Percentiles rank a stretch among this genome's conserved stretches.
phyloP scores from a whole-genome alignment of 768 basidiomycete genomes.

The Mycena vitilis region DNA sequence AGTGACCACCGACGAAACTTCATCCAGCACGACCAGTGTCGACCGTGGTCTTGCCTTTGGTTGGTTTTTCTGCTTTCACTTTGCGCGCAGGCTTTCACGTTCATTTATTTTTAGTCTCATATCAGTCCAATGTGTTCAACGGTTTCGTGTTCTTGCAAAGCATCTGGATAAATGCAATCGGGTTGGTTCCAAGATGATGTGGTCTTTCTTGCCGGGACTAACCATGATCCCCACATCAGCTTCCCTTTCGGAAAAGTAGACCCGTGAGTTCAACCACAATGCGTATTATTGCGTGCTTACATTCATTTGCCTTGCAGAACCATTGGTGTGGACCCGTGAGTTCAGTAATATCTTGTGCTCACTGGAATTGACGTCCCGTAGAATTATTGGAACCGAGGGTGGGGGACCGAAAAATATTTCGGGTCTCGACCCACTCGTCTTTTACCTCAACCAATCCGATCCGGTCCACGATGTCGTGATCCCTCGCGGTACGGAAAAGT shows the following conservation, averaged over 20 bases:
- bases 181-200: slow-evolving; percentile 7
- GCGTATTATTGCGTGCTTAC: not conserved
- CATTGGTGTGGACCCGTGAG: slow-evolving; percentile 32
- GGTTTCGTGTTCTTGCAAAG: slow-evolving; percentile 36
- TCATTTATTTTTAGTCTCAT: slow-evolving; percentile 21
- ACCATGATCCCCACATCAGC: slow-evolving; percentile 1
- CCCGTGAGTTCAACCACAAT: slow-evolving; percentile 13
- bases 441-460: slow-evolving; percentile 24
- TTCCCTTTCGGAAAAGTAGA: slow-evolving; percentile 36
- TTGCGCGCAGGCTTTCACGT: not conserved
- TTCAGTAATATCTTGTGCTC: too few relatives aligned
- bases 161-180: slow-evolving; percentile 32
- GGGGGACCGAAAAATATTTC: slow-evolving; percentile 29
- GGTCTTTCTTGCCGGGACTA: not conserved
- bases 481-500: slow-evolving; percentile 18
- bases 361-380: too few relatives aligned
- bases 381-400: slow-evolving; percentile 27
- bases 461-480: slow-evolving; percentile 26
- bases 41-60: slow-evolving; percentile 38
- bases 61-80: not conserved
- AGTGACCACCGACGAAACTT: slow-evolving; percentile 29
- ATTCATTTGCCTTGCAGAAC: slow-evolving; percentile 6
- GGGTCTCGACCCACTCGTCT: slow-evolving; percentile 31
- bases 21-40: slow-evolving; percentile 22
- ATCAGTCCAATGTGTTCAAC: slow-evolving; percentile 35